Conservation (phyloP, 1,284 basidiomycete species). For the Phylloboletellus chloephorus region DNA sequence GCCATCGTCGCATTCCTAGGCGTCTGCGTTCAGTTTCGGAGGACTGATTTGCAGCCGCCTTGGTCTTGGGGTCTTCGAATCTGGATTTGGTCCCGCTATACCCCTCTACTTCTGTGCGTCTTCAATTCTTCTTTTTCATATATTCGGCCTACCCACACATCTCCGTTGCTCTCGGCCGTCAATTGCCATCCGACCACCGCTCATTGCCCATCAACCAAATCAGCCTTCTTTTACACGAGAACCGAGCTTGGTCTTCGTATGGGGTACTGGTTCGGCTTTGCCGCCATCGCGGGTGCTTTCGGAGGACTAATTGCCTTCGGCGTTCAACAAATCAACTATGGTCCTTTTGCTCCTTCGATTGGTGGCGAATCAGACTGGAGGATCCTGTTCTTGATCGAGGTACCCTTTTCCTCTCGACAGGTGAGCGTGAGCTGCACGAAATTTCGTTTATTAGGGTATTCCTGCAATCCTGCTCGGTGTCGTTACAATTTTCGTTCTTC, state of each 20-base stretch:
- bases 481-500: slow-evolving; percentile 60
- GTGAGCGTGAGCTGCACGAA: neutral
- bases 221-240: slow-evolving; percentile 72
- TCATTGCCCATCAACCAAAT: neutral
- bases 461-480: slow-evolving; percentile 71
- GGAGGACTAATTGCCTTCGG: slow-evolving; percentile 75
- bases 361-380: slow-evolving; percentile 46
- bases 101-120: slow-evolving; percentile 68
- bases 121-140: neutral
- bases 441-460: slow-evolving; percentile 41
- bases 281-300: slow-evolving; percentile 74
- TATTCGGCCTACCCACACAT: no score
- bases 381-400: slow-evolving; percentile 76
- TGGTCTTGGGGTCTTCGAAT: slow-evolving; percentile 66
- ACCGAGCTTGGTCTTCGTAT: slow-evolving; percentile 67
- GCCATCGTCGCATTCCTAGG: slow-evolving; percentile 32
- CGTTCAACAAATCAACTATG: slow-evolving; percentile 50
- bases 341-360: no score
- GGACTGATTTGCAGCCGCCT: slow-evolving; percentile 55
- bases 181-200: neutral
- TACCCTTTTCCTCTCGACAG: slow-evolving; percentile 14
- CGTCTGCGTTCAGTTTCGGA: slow-evolving; percentile 54
- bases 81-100: slow-evolving; percentile 68
- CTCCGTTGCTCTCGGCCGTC: neutral
- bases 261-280: slow-evolving; percentile 77